phyloP scores from a whole-genome alignment of 1,139 yeast species.

The Wickerhamomyces sp. region DNA sequence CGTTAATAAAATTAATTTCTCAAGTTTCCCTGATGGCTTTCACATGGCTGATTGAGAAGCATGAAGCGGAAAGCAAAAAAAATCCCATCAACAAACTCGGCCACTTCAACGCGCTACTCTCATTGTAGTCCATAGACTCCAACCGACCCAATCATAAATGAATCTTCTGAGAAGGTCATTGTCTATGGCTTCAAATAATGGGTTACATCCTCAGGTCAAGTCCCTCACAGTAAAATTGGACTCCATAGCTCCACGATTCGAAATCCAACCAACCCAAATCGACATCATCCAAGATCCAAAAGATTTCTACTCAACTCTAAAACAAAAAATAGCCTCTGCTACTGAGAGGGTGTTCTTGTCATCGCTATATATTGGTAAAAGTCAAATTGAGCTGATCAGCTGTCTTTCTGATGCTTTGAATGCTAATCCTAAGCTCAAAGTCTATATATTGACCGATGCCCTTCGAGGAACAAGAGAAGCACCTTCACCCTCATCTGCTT shows the following conservation, averaged over 20 bases:
- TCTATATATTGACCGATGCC: conserved; percentile 79
- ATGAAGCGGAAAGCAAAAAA: too few species aligned
- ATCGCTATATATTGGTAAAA: conserved; percentile 80
- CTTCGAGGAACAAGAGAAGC: conserved; percentile 91
- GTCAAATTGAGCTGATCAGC: conserved; percentile 69
- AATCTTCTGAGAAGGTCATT: conserved; percentile 5
- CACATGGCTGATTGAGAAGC: too few species aligned
- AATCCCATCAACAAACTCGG: too few species aligned
- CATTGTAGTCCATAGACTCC: too few species aligned
- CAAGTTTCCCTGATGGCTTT: too few species aligned
- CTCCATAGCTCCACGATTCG: conserved; percentile 66
- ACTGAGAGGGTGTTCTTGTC: conserved; percentile 70
- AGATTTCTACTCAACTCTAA: conserved; percentile 62
- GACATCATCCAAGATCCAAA: conserved; percentile 61
- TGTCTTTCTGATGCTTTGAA: conserved; percentile 55
- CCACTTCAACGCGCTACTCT: too few species aligned
- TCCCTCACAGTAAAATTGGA: conserved; percentile 54
- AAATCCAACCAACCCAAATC: conserved; percentile 53
- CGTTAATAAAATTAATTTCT: too few species aligned
- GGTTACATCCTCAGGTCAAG: conserved; percentile 45
- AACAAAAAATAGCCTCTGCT: conserved; percentile 48
- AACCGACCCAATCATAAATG: background rate
- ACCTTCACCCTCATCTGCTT: conserved; percentile 74
- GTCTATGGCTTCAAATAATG: conserved; percentile 6
- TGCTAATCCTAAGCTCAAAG: conserved; percentile 54